These are phyloP conservation scores for Fusarium sambucinum DNA, from an alignment of 2,329 filamentous ascomycete species.

Conservation along the genomic window DNA sequence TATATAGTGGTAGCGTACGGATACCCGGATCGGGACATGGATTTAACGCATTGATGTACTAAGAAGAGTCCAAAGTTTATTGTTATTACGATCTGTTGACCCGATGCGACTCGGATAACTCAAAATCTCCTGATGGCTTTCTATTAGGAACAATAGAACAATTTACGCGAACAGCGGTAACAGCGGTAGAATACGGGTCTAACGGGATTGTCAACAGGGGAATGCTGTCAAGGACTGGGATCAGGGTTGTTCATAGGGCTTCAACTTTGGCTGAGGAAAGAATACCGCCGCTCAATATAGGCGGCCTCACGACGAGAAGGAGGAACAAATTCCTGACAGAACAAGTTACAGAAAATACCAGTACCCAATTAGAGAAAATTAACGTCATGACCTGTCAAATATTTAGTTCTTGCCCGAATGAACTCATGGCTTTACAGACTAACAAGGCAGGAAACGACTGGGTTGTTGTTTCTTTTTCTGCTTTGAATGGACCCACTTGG, in stretches of 20 bases:
- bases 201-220: constrained; percentile 18
- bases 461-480: constrained; percentile 33
- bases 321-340: background rate
- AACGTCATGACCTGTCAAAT: constrained; percentile 25
- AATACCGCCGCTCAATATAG: background rate
- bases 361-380: background rate
- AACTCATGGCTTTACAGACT: constrained; percentile 2
- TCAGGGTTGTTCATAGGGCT: constrained; percentile 35
- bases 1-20: background rate
- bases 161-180: constrained; percentile 25
- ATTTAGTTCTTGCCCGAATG: constrained; percentile 10
- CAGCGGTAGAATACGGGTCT: constrained; percentile 29
- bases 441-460: background rate
- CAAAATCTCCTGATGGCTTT: constrained; percentile 24
- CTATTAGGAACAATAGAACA: constrained; percentile 7
- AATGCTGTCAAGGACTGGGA: constrained; percentile 8
- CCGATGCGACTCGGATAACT: constrained; percentile 2
- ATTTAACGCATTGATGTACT: background rate
- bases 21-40: background rate
- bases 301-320: background rate
- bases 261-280: background rate
- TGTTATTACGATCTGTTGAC: constrained; percentile 5
- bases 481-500: constrained; percentile 15
- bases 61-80: constrained; percentile 6
- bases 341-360: background rate